Percentiles rank a stretch among this genome's conserved stretches.
phyloP scores from a whole-genome alignment of 2,329 filamentous ascomycete genomes.

The Pseudogymnoascus sp. region DNA sequence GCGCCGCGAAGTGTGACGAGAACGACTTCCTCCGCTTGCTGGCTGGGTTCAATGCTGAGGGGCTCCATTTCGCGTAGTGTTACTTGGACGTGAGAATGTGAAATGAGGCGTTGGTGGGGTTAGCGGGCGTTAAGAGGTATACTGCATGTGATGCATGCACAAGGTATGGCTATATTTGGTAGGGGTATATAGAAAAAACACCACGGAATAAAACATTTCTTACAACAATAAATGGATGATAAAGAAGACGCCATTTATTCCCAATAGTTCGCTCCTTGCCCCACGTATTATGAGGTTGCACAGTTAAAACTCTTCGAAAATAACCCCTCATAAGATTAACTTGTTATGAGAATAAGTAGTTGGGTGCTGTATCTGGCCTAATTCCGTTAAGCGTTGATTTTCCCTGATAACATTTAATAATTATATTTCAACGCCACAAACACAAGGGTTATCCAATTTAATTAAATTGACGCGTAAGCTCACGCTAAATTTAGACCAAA shows the following conservation, averaged over 20 bases:
- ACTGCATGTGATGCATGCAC: not conserved
- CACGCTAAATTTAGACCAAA: not conserved
- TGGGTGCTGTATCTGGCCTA: not conserved
- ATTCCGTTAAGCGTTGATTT: not conserved
- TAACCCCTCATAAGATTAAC: not conserved
- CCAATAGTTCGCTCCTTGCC: not conserved
- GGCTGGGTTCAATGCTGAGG: constrained; percentile 78
- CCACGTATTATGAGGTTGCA: not conserved
- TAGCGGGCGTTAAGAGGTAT: constrained; percentile 4
- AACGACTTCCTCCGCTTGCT: constrained; percentile 81
- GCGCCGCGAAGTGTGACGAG: constrained; percentile 82
- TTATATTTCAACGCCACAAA: not conserved
- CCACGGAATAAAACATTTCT: not conserved
- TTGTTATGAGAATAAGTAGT: not conserved
- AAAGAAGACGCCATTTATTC: too few species aligned
- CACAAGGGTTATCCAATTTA: not conserved
- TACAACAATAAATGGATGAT: not conserved
- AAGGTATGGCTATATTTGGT: not conserved
- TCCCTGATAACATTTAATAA: not conserved
- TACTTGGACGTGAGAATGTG: not conserved
- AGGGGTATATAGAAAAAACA: not conserved
- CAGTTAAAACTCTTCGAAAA: not conserved
- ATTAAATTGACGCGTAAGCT: not conserved
- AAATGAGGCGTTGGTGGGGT: not conserved
- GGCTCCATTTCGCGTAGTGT: constrained; percentile 73